These are phyloP conservation scores for Cunninghamia lanceolata DNA, from an alignment of 75 land plant species.

Conservation along the genomic window DNA sequence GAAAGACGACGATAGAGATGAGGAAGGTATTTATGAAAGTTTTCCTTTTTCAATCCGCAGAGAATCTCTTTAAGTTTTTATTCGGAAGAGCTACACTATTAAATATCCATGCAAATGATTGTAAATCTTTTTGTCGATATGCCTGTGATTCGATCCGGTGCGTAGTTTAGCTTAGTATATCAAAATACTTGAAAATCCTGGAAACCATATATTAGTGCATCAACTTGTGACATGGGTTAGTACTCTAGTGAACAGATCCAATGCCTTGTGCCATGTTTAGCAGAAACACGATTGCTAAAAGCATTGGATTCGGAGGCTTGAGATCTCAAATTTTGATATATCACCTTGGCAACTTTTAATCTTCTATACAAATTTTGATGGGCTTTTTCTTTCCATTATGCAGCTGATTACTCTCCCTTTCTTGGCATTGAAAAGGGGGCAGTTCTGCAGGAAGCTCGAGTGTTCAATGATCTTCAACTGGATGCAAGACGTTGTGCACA, in stretches of 20 bases:
- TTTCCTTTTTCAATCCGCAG: neutral
- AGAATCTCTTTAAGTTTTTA: neutral
- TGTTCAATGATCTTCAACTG: conserved; percentile 93
- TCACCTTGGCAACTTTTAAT: neutral
- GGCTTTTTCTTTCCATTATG: conserved; percentile 2
- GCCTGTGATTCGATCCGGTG: neutral
- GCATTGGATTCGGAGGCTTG: neutral
- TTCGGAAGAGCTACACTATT: too few relatives aligned
- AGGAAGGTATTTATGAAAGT: conserved; percentile 55
- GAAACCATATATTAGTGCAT: neutral
- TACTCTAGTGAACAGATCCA: neutral
- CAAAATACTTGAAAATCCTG: neutral
- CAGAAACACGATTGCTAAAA: neutral
- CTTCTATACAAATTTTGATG: conserved; percentile 5
- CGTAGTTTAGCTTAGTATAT: neutral
- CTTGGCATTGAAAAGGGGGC: conserved; percentile 94
- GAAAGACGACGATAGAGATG: conserved; percentile 98
- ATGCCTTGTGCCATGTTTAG: neutral
- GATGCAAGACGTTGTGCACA: conserved; percentile 90
- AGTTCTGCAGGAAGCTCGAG: conserved; percentile 96
- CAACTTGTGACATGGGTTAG: neutral
- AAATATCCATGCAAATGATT: neutral
- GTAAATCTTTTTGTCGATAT: neutral
- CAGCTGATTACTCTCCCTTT: conserved; percentile 95
- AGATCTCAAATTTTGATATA: neutral